These are phyloP conservation scores for Parastagonospora nodorum DNA, from an alignment of 2,329 filamentous ascomycete genomes.

Conservation along the genomic window DNA sequence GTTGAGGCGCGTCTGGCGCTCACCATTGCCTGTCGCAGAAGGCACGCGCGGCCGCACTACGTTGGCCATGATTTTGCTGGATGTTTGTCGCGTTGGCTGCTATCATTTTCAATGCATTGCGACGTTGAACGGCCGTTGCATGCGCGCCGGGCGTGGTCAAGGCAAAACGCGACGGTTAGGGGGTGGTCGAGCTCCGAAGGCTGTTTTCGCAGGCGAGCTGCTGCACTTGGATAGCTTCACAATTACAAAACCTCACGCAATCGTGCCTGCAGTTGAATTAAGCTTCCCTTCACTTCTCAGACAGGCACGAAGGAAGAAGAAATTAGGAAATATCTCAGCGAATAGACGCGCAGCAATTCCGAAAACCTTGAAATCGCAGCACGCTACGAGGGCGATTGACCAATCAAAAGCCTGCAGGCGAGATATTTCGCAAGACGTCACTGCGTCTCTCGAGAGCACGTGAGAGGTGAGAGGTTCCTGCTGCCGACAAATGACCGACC, in stretches of 20 bases:
- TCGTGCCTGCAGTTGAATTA: neutral
- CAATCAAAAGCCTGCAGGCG: no score
- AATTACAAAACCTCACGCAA: slow-evolving; percentile 9
- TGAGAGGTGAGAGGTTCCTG: no score
- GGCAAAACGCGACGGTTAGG: slow-evolving; percentile 36
- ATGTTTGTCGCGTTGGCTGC: slow-evolving; percentile 23
- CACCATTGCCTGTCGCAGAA: slow-evolving; percentile 1
- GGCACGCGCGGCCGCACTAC: slow-evolving; percentile 30
- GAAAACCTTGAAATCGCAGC: no score
- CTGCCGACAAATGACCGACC: neutral
- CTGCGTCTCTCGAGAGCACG: no score
- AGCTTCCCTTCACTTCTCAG: no score
- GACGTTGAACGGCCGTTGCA: slow-evolving; percentile 34
- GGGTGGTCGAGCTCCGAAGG: slow-evolving; percentile 33
- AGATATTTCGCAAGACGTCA: no score
- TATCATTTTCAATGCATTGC: slow-evolving; percentile 34
- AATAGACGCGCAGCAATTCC: no score
- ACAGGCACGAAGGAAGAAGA: no score
- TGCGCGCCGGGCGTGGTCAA: slow-evolving; percentile 31
- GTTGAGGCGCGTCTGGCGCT: slow-evolving; percentile 35
- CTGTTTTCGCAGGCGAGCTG: slow-evolving; percentile 21
- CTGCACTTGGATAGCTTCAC: slow-evolving; percentile 11
- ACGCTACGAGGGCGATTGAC: no score
- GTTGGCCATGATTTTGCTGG: slow-evolving; percentile 32
- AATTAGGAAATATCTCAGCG: no score